phyloP scores from a whole-genome alignment of 2,329 filamentous ascomycete genomes.

The Knufia petricola region DNA sequence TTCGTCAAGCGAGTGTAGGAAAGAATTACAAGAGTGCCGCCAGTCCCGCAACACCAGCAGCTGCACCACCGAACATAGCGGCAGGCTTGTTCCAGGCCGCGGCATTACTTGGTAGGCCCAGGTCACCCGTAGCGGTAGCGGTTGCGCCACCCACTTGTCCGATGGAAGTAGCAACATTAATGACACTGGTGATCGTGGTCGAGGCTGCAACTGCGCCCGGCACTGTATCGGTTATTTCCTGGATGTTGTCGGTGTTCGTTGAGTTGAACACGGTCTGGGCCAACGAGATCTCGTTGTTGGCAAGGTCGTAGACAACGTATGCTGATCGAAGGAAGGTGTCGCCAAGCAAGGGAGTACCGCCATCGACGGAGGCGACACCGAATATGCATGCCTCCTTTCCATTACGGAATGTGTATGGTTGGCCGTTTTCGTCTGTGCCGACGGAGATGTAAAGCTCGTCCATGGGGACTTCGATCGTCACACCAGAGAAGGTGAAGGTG shows the following conservation, averaged over 20 bases:
- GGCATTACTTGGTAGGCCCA: background rate
- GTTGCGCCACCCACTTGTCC: background rate
- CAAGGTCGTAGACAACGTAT: constrained; percentile 54
- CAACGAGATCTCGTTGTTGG: constrained; percentile 51
- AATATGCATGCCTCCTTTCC: constrained; percentile 34
- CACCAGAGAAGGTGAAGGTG: constrained; percentile 48
- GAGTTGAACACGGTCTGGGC: constrained; percentile 54
- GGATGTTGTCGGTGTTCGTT: constrained; percentile 37
- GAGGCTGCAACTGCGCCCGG: constrained; percentile 39
- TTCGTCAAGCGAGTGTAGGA: background rate
- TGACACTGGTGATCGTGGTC: constrained; percentile 18
- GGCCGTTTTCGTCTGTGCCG: constrained; percentile 31
- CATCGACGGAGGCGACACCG: constrained; percentile 43
- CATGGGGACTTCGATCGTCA: constrained; percentile 46
- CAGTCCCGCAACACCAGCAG: constrained; percentile 1
- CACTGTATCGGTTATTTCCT: constrained; percentile 46
- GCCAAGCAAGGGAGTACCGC: constrained; percentile 44
- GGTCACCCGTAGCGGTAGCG: background rate
- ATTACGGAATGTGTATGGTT: constrained; percentile 28
- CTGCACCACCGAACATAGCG: background rate
- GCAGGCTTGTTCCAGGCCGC: background rate
- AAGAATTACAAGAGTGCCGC: constrained; percentile 2
- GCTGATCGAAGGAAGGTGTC: constrained; percentile 55
- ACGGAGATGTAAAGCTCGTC: constrained; percentile 48
- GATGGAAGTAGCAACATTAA: constrained; percentile 13